These are phyloP conservation scores for Trichocladium uniseriatum DNA, from an alignment of 495 filamentous ascomycete species.

Conservation along the genomic window DNA sequence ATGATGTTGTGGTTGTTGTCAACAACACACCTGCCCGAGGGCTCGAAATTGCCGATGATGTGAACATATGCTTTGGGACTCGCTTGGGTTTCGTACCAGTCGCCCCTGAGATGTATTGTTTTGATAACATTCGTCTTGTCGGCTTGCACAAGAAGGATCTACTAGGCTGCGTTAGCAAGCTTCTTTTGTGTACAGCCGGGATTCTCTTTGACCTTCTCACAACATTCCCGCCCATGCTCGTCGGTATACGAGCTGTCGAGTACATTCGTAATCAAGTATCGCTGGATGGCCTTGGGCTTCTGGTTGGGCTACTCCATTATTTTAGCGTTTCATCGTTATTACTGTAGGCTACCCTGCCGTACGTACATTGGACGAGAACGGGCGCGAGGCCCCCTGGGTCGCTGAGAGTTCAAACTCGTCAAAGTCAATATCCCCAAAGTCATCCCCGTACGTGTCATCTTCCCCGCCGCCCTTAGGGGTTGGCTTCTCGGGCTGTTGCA, in stretches of 20 bases:
- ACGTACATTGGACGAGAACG: slow-evolving; percentile 42
- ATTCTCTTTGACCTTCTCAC: slow-evolving; percentile 56
- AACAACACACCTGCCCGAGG: slow-evolving; percentile 56
- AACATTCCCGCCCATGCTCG: slow-evolving; percentile 47
- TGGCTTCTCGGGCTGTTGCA: neutral
- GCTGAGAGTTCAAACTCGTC: slow-evolving; percentile 52
- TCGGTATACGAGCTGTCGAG: slow-evolving; percentile 56
- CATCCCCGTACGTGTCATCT: slow-evolving; percentile 43
- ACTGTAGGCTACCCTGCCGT: slow-evolving; percentile 21
- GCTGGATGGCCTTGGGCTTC: slow-evolving; percentile 63
- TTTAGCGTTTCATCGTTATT: slow-evolving; percentile 36
- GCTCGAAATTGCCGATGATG: slow-evolving; percentile 69
- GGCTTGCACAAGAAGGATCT: slow-evolving; percentile 70
- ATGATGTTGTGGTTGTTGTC: slow-evolving; percentile 75
- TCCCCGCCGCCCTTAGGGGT: slow-evolving; percentile 7
- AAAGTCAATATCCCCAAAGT: slow-evolving; percentile 62
- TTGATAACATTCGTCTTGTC: slow-evolving; percentile 57
- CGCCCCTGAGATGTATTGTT: slow-evolving; percentile 68
- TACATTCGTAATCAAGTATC: slow-evolving; percentile 68
- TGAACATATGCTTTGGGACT: slow-evolving; percentile 68
- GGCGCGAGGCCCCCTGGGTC: slow-evolving; percentile 35
- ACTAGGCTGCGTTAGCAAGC: slow-evolving; percentile 32
- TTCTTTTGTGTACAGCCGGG: neutral
- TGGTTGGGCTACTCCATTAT: slow-evolving; percentile 37
- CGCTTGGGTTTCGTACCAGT: slow-evolving; percentile 73